Percentiles rank a stretch among this genome's conserved stretches.
Evolutionary conservation across 768 basidiomycete genomes (phyloP).

Genomic region (Trametes meyenii): DNA sequence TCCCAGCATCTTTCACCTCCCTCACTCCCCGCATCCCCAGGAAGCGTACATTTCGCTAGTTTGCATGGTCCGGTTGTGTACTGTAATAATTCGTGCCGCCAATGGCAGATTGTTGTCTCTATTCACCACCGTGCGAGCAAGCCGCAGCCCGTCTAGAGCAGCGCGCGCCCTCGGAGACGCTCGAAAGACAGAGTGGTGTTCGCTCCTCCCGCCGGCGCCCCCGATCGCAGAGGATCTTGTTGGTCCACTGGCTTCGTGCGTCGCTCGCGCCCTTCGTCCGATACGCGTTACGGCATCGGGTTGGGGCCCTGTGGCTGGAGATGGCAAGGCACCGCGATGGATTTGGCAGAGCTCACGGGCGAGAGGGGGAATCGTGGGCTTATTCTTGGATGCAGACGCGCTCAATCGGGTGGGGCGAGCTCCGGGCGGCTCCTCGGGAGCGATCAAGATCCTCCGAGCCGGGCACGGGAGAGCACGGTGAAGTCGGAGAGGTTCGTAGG

Average conservation of each 20-base stretch:
- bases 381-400: background rate
- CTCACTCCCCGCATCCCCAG: conserved; percentile 2
- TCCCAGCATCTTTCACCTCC: background rate
- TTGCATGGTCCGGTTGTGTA: conserved; percentile 12
- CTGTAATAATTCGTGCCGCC: conserved; percentile 20
- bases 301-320: conserved; percentile 1
- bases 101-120: conserved; percentile 19
- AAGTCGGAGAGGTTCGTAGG: no score
- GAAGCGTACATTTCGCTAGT: conserved; percentile 22
- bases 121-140: background rate
- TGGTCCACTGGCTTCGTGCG: conserved; percentile 12
- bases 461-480: background rate
- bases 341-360: conserved; percentile 6
- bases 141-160: background rate
- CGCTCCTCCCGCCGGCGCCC: background rate
- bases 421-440: background rate
- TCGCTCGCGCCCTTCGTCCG: conserved; percentile 8
- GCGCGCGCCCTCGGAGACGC: background rate
- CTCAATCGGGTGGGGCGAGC: no score
- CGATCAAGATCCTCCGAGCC: conserved; percentile 8
- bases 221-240: conserved; percentile 18
- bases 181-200: background rate
- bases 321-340: background rate
- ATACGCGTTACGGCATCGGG: conserved; percentile 16
- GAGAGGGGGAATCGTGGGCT: conserved; percentile 1